Base-by-base conservation (phyloP, 2,329 filamentous ascomycete species). In the Lojkania enalia region DNA sequence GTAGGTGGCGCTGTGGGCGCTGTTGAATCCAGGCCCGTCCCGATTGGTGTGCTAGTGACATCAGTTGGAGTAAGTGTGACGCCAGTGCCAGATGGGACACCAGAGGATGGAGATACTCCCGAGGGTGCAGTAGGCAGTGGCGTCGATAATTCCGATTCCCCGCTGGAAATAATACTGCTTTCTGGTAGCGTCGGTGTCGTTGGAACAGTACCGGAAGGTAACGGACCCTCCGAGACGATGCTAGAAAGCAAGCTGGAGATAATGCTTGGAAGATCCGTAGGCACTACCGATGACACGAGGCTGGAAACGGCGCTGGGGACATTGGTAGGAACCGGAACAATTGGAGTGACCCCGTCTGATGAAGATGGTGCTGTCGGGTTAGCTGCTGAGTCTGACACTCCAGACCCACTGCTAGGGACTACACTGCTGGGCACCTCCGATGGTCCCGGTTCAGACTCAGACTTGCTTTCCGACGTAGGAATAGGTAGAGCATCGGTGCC, bases 401-500 rank as follows among this genome's bases (percentile, higher is more conserved):
- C 49, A 14, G 25, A 16, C 9, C 38, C 48, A 36, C 33, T 44
- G 20, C 35, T 35, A 13, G 44, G 35, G 41, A 44, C 20, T 6
- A 48, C 25, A 23, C 39, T 46, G 14, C 27, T 44, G 2, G 32
- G 25, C 27, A 44, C 9, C 9, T 44, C 36, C 11, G 35, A 27
- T 9, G 48, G 33, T 18, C 21, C 31, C 12, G 48, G 25, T 12
- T 16, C 41, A 12, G 33, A 27, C 18, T 46, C 20, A 14, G 43
- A 35, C 9, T 18, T 33, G 29, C 39, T 54, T 40, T 55, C 54
- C 2, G 56, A 59, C 6, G 54, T 52, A 4, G 56, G 56, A 12
- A 59, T 56, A 3, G 55, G 55, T 9, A 57, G 52, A 13, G 45
- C 30, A 18, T 25, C 13, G 2, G 42, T n/a, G 12, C 16, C 31